A percentile compares a stretch with the other conserved stretches of the same genome.
Conservation (phyloP, 2,329 filamentous ascomycete genomes). For the Exophiala sp. region DNA sequence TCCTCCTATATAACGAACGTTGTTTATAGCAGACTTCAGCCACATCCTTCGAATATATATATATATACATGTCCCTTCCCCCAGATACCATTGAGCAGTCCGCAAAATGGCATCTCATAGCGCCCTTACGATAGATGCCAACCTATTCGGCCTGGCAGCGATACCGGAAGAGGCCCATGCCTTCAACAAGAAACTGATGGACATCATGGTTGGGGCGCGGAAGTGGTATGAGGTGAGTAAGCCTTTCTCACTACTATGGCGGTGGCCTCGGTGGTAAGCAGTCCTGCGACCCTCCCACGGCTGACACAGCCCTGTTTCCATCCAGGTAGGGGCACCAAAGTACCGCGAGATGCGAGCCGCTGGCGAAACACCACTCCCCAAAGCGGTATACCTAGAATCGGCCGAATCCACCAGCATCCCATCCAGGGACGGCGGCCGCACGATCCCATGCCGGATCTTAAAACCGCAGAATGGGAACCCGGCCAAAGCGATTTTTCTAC, state of each 20-base stretch:
- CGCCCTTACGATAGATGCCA: slow-evolving; percentile 18
- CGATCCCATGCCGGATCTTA: slow-evolving; percentile 50
- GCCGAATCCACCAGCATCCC: slow-evolving; percentile 47
- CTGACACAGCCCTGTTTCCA: slow-evolving; percentile 1
- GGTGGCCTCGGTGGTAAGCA: too few relatives aligned
- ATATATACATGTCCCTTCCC: too few relatives aligned
- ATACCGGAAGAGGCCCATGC: slow-evolving; percentile 25
- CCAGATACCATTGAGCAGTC: not conserved
- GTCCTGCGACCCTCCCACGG: too few relatives aligned
- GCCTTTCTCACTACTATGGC: not conserved
- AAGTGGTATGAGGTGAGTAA: slow-evolving; percentile 48
- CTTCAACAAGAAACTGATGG: slow-evolving; percentile 26
- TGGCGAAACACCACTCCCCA: slow-evolving; percentile 49
- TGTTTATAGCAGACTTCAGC: too few relatives aligned
- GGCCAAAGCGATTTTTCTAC: slow-evolving; percentile 45
- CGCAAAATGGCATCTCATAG: slow-evolving; percentile 11
- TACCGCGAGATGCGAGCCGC: slow-evolving; percentile 51
- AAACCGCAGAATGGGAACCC: slow-evolving; percentile 42
- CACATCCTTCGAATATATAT: too few relatives aligned
- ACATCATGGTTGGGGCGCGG: slow-evolving; percentile 39
- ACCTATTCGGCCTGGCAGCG: slow-evolving; percentile 20
- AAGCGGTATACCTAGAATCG: slow-evolving; percentile 42
- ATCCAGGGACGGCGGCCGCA: slow-evolving; percentile 47
- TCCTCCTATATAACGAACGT: too few relatives aligned
- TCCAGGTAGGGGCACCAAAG: slow-evolving; percentile 47